Evolutionary conservation across 345 rosid species (phyloP), one percentile per base, ranked within the genome.

Genomic region (Garcia nutans): DNA sequence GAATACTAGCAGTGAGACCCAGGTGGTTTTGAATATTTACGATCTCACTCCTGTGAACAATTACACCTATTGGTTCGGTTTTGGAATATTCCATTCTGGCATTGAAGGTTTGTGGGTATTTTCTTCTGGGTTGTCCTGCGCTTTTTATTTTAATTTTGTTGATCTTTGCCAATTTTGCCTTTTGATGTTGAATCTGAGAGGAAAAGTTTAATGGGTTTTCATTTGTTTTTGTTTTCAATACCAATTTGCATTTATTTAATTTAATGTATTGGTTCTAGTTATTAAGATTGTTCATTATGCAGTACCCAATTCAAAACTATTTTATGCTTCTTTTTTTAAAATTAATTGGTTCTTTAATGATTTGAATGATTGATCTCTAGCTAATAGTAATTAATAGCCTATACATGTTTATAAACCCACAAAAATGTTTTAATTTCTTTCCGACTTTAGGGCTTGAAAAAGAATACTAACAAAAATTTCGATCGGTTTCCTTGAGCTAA

Each of bases 71-170:
- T 95, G 97, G 97, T 77, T 93, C 72, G 97, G 99, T 61, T 87
- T 93, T 31, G 99, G 99, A 42, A 88, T 95, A 26, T 95, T 88
- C 77, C 99, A 93, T 87, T 93, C 99, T 23, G 99, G 96, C 79
- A 83, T 95, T 83, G 87, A 95, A 93, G 97, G 99, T 93, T 54
- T 15, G 61, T 56, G 33, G n/a, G 0, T 37, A 6, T 50, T 47
- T 19, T 59, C 63, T 26, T 2, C 54, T 23, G 57, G 37, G 8
- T 44, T 37, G 33, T 42, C 12, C 45, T 28, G 31, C 33, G 44
- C 44, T 13, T 16, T 0, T 31, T 62, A 9, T 22, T 58, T 9
- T 0, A 4, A n/a, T 20, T 66, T 68, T 17, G 37, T 0, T 26
- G 60, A 8, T 52, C 45, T 28, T 28, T n/a, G 45, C 37, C 44